phyloP scores from a whole-genome alignment of 306 rosid genomes.

The Medicago lupulina region DNA sequence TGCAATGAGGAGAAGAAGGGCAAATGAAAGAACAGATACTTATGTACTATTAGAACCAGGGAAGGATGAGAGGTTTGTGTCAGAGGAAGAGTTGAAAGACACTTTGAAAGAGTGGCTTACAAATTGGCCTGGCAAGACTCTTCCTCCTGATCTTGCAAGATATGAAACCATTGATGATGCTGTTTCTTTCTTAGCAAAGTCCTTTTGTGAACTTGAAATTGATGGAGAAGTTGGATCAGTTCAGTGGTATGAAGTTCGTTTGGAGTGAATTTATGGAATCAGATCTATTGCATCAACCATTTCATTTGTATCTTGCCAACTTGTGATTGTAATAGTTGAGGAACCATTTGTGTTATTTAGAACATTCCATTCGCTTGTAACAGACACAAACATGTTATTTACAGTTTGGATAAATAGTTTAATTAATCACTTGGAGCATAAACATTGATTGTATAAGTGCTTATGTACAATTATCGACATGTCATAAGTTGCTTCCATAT shows the following conservation, averaged over 20 bases:
- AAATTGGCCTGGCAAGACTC: constrained; percentile 75
- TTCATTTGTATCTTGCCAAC: background rate
- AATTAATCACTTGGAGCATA: no score
- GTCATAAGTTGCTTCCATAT: background rate
- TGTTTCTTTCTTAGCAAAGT: constrained; percentile 68
- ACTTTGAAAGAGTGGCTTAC: constrained; percentile 66
- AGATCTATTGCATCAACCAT: constrained; percentile 22
- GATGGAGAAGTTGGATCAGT: constrained; percentile 82
- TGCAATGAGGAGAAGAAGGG: constrained; percentile 75
- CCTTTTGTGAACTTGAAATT: constrained; percentile 88
- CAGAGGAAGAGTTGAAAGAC: constrained; percentile 73
- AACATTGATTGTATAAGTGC: background rate
- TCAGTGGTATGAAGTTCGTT: constrained; percentile 88
- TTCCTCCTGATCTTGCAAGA: constrained; percentile 86
- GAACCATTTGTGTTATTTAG: background rate
- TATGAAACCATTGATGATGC: constrained; percentile 76
- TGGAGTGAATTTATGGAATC: constrained; percentile 53
- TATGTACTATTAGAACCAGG: constrained; percentile 86
- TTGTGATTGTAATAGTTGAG: background rate
- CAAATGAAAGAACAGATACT: constrained; percentile 64
- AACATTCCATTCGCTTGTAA: background rate
- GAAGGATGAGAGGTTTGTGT: constrained; percentile 81
- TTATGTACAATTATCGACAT: background rate
- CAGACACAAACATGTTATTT: background rate
- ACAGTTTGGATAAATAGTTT: no score